A percentile compares a stretch with the other conserved stretches of the same genome.
Evolutionary conservation across 306 rosid genomes (phyloP).

Genomic region (Amphicarpaea edgeworthii): DNA sequence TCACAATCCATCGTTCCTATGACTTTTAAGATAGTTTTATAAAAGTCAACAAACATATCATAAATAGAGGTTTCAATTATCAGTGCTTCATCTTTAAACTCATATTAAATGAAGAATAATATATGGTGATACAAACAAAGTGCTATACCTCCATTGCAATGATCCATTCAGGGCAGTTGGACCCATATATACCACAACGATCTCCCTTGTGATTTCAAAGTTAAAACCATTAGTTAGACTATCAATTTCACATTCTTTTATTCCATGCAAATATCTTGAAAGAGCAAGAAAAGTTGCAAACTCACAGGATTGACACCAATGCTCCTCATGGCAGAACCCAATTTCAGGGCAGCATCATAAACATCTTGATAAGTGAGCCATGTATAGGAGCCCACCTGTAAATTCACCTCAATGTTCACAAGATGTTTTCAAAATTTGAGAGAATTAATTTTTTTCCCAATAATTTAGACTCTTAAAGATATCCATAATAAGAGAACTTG

Average conservation of each 20-base stretch:
- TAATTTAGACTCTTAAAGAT: conserved; percentile 26
- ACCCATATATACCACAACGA: conserved; percentile 85
- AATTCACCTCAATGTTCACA: conserved; percentile 28
- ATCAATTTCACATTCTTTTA: conserved; percentile 7
- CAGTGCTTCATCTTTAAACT: too few relatives aligned
- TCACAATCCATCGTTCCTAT: too few relatives aligned
- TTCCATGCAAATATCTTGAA: conserved; percentile 11
- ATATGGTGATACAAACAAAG: background rate
- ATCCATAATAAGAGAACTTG: background rate
- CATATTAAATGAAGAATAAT: conserved; percentile 2
- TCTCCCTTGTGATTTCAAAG: conserved; percentile 74
- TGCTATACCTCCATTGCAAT: conserved; percentile 84
- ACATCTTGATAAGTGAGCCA: conserved; percentile 68
- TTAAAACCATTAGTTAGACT: conserved; percentile 23
- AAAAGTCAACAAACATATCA: too few relatives aligned
- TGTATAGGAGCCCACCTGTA: conserved; percentile 45
- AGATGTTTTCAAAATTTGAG: background rate
- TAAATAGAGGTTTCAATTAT: too few relatives aligned
- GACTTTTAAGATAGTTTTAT: too few relatives aligned
- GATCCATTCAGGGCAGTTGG: conserved; percentile 88
- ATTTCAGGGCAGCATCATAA: conserved; percentile 61
- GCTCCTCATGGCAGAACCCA: conserved; percentile 78
- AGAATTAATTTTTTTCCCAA: background rate
- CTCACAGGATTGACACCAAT: conserved; percentile 79
- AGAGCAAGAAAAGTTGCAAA: conserved; percentile 18